phyloP scores from a whole-genome alignment of 192 early-diverging fungal genomes.

The Geranomyces michiganensis region DNA sequence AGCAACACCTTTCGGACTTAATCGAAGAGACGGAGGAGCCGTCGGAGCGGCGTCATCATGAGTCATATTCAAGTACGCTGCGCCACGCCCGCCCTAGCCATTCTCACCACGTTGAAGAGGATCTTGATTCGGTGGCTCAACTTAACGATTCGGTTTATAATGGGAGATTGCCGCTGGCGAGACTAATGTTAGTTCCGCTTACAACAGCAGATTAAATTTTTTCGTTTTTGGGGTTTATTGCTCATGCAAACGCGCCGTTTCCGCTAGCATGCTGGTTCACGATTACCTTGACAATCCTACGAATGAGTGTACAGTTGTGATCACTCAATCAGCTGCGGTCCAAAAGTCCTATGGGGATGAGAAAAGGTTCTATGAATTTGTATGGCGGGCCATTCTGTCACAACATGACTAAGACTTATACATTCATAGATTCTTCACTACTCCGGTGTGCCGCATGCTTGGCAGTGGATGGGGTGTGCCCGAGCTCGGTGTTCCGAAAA shows the following conservation, averaged over 20 bases:
- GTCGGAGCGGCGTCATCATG: neutral
- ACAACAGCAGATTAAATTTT: neutral
- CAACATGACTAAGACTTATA: neutral
- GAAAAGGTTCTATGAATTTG: constrained; percentile 62
- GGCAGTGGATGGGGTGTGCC: constrained; percentile 4
- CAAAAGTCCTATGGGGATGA: constrained; percentile 95
- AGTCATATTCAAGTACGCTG: no score
- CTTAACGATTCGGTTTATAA: neutral
- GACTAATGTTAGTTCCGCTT: constrained; percentile 11
- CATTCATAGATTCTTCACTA: constrained; percentile 10
- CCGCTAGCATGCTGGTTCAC: neutral
- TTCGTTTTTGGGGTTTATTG: no score
- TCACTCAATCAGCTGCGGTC: constrained; percentile 83
- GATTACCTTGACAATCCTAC: constrained; percentile 12
- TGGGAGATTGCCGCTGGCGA: neutral
- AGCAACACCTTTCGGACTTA: no score
- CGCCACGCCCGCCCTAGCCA: no score
- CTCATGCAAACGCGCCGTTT: neutral
- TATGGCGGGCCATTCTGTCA: neutral
- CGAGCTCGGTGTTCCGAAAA: neutral
- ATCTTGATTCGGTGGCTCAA: neutral
- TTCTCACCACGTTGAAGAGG: no score
- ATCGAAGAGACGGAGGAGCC: no score
- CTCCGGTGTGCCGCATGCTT: constrained; percentile 5
- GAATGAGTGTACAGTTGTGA: constrained; percentile 70